Evolutionary conservation across 768 basidiomycete species (phyloP), one percentile per base, ranked within the genome.

Genomic region (Amanita thiersii): DNA sequence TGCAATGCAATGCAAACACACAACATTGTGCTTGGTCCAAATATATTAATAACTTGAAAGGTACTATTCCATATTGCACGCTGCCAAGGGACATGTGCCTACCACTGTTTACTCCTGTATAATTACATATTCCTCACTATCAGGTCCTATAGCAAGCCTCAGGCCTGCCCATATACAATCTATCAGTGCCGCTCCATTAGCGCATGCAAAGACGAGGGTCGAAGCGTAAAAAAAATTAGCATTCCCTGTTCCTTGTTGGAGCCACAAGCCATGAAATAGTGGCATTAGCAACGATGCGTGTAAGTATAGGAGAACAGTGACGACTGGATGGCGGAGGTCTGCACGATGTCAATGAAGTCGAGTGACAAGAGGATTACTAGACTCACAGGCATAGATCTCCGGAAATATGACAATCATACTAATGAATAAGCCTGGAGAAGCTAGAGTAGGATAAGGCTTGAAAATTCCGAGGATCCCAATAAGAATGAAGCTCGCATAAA

Each of bases 221-320:
- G 85, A 81, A 0, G 96, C 96, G 53, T 98, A 99, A 64, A 88
- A 97, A 63, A 99, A 99, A 59, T 98, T 98, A 34, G 94, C 92
- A 54, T 99, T 98, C 2, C 91, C 96, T 4, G 90, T 87, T 1
- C 91, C 92, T 43, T 90, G 84, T 6, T 68, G 70, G 4, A 97
- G 73, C 94, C 96, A 99, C 1, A 98, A 67, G 45, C 87, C 75
- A 54, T 94, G 81, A 60, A 98, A 93, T 21, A 96, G 70, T 0
- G 94, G 94, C 44, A 97, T 73, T 15, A 98, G 79, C 14, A 90
- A 69, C 1, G 81, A 71, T 2, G 93, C 80, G 53, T 96, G 90
- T 3, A 87, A 63, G 49, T 94, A 86, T 7, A 93, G 72, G 33
- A 90, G 73, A 3, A 76, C 64, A 5, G 89, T 89, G 25, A 92